A percentile compares a stretch with the other conserved stretches of the same genome.
Conservation (phyloP, 1,284 basidiomycete genomes). For the Leccinum solheimii region DNA sequence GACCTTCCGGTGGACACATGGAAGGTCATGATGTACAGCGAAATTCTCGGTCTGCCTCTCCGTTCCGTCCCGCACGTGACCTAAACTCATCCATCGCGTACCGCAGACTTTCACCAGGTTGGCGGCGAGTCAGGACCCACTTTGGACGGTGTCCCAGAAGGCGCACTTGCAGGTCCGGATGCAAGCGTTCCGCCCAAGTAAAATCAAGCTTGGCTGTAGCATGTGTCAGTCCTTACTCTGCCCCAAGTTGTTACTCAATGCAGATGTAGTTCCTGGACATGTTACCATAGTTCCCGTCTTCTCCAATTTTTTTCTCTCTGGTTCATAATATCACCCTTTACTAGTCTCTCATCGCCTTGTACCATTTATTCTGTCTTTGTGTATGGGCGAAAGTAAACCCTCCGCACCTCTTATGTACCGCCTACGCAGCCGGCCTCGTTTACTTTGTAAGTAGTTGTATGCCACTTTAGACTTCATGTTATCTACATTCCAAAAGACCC, state of each 20-base stretch:
- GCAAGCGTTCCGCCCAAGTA: neutral
- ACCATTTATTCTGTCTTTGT: conserved; percentile 13
- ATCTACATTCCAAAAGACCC: conserved; percentile 8
- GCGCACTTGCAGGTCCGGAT: conserved; percentile 65
- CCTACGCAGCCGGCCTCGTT: conserved; percentile 10
- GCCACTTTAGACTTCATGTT: conserved; percentile 19
- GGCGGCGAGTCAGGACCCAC: conserved; percentile 50
- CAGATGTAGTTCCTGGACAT: conserved; percentile 14
- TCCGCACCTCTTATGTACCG: conserved; percentile 10
- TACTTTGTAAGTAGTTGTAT: neutral
- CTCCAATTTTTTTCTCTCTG: conserved; percentile 1
- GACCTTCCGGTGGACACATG: conserved; percentile 98
- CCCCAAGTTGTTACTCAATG: neutral
- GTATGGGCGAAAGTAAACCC: conserved; percentile 10
- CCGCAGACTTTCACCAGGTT: conserved; percentile 75
- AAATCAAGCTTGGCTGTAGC: conserved; percentile 5
- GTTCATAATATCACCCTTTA: conserved; percentile 20
- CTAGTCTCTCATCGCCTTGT: conserved; percentile 4
- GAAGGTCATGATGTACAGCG: conserved; percentile 99
- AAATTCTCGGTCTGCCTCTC: conserved; percentile 79
- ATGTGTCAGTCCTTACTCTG: conserved; percentile 16
- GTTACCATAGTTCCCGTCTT: conserved; percentile 14
- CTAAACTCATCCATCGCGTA: conserved; percentile 9
- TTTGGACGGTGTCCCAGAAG: conserved; percentile 51
- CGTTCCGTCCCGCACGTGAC: neutral